phyloP scores from a whole-genome alignment of 192 early-diverging fungal species.

The Rhizophagus prolifer region DNA sequence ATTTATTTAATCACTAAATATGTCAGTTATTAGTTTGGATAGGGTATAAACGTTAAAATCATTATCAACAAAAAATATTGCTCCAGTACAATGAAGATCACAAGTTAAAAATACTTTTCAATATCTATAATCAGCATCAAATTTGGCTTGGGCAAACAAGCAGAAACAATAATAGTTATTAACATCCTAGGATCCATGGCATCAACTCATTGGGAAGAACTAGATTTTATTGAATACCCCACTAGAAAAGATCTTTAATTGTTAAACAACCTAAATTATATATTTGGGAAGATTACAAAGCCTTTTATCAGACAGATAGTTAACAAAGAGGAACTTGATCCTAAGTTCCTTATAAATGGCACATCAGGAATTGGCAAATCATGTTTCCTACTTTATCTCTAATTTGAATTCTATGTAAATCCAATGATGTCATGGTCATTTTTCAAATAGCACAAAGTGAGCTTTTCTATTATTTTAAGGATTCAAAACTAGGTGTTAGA shows the following conservation, averaged over 20 bases:
- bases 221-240: no score
- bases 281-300: conserved; percentile 9
- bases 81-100: no score
- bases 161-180: no score
- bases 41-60: no score
- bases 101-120: no score
- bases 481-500: conserved; percentile 1
- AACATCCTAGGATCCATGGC: no score
- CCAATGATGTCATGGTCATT: conserved; percentile 1
- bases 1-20: no score
- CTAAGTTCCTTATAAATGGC: conserved; percentile 12
- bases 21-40: no score
- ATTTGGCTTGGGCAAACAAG: no score
- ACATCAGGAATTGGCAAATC: conserved; percentile 17
- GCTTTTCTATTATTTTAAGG: neutral
- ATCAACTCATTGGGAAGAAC: no score
- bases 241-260: neutral
- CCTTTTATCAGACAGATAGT: conserved; percentile 11
- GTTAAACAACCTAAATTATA: conserved; percentile 11
- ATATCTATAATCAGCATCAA: no score
- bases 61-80: no score
- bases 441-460: neutral
- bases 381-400: conserved; percentile 10
- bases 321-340: neutral
- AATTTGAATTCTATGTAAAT: neutral